Conservation (phyloP, 1,284 basidiomycete species). For the Rhodotorula sp. region DNA sequence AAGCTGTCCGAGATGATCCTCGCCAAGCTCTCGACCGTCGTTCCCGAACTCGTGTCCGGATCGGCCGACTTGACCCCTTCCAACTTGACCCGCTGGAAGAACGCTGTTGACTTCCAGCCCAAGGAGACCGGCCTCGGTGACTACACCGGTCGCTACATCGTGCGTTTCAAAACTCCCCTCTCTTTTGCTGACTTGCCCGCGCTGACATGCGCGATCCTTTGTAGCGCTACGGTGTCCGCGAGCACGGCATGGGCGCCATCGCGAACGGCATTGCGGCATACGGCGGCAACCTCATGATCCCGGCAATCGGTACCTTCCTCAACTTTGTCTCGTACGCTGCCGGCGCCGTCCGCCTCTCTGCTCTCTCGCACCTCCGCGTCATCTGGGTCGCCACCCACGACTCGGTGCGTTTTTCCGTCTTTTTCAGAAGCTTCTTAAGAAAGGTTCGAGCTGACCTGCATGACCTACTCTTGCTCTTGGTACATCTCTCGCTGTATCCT, state of each 20-base stretch:
- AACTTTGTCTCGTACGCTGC: slow-evolving; percentile 91
- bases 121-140: slow-evolving; percentile 78
- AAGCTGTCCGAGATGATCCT: slow-evolving; percentile 91
- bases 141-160: slow-evolving; percentile 83
- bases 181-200: no score
- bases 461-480: no score
- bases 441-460: no score
- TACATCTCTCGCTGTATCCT: no score
- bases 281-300: slow-evolving; percentile 43
- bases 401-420: slow-evolving; percentile 40
- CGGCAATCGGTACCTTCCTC: slow-evolving; percentile 51
- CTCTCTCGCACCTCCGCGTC: slow-evolving; percentile 83
- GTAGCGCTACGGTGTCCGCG: slow-evolving; percentile 82
- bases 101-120: slow-evolving; percentile 85
- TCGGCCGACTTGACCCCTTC: slow-evolving; percentile 43
- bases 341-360: slow-evolving; percentile 87
- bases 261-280: slow-evolving; percentile 56
- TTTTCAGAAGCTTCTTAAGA: no score
- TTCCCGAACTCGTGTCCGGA: slow-evolving; percentile 65
- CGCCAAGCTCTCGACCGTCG: slow-evolving; percentile 66
- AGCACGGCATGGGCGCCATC: slow-evolving; percentile 95
- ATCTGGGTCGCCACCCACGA: slow-evolving; percentile 78
- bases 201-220: not conserved
- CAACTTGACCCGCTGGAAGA: slow-evolving; percentile 65
- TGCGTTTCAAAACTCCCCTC: no score